Conservation (phyloP, 2,329 filamentous ascomycete species). For the Bisporella sp. region DNA sequence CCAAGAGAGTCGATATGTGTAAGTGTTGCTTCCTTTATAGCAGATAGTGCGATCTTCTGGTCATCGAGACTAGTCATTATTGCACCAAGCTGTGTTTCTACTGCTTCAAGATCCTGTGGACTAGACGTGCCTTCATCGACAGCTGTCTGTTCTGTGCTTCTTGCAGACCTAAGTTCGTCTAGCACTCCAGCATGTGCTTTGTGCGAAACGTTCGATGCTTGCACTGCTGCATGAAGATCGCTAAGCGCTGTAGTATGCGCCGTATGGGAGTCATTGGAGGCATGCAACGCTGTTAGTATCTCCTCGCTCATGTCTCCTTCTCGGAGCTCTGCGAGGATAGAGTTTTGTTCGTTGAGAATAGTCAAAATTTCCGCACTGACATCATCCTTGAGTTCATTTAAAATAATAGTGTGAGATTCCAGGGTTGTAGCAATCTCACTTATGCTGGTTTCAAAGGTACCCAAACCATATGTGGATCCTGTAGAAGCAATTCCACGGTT, state of each 20-base stretch:
- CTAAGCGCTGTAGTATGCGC: constrained; percentile 10
- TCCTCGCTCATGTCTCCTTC: constrained; percentile 25
- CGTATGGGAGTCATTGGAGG: constrained; percentile 17
- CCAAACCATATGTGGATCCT: not conserved
- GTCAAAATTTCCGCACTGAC: constrained; percentile 25
- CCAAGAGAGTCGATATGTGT: constrained; percentile 12
- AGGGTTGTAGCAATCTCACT: constrained; percentile 8
- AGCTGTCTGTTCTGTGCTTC: constrained; percentile 4
- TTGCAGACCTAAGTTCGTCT: constrained; percentile 16
- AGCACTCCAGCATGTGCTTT: constrained; percentile 8
- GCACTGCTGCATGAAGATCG: constrained; percentile 12
- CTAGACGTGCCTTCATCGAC: not conserved
- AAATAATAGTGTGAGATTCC: constrained; percentile 11
- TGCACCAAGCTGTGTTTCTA: constrained; percentile 11
- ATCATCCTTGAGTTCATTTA: constrained; percentile 26
- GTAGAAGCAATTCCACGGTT: not conserved
- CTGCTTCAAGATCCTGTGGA: not conserved
- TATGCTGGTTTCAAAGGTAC: constrained; percentile 5
- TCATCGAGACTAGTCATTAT: constrained; percentile 12
- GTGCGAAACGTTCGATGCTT: constrained; percentile 13
- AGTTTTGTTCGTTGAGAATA: constrained; percentile 19
- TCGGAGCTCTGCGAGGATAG: constrained; percentile 17
- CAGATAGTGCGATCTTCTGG: constrained; percentile 10
- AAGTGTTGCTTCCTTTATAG: constrained; percentile 8
- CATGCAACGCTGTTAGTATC: constrained; percentile 24